phyloP scores from a whole-genome alignment of 2,329 filamentous ascomycete genomes.

The Arthrobotrys entomopaga region DNA sequence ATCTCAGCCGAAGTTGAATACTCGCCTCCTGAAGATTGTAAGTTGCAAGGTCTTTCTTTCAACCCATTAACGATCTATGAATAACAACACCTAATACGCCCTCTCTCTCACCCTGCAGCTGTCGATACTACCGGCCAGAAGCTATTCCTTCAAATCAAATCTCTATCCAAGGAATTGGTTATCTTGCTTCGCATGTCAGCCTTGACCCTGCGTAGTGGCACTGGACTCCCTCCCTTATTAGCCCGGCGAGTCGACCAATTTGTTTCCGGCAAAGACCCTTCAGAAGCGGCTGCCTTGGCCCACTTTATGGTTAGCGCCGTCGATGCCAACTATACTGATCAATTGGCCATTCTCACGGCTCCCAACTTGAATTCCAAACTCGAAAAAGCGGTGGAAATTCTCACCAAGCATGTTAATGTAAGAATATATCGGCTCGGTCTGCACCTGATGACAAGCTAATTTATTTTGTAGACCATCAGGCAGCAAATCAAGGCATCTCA shows the following conservation, averaged over 20 bases:
- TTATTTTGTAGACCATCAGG: conserved; percentile 34
- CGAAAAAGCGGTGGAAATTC: conserved; percentile 81
- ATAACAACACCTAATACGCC: neutral
- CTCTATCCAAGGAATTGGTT: conserved; percentile 84
- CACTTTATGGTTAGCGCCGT: conserved; percentile 97
- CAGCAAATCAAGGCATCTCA: conserved; percentile 55
- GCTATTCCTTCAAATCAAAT: conserved; percentile 79
- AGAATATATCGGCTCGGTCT: conserved; percentile 65
- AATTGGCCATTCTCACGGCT: conserved; percentile 84
- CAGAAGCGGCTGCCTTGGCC: conserved; percentile 84
- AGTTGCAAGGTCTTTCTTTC: neutral
- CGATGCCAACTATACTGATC: conserved; percentile 88
- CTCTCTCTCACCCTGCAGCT: conserved; percentile 67
- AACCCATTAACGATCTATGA: neutral
- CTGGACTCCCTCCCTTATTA: conserved; percentile 81
- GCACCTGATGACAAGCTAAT: conserved; percentile 59
- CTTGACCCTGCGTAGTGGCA: conserved; percentile 67
- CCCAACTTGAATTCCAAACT: conserved; percentile 81
- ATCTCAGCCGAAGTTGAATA: conserved; percentile 83
- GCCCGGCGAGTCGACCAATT: conserved; percentile 86
- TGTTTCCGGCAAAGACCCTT: conserved; percentile 81
- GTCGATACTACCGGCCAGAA: conserved; percentile 68
- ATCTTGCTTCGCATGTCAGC: conserved; percentile 85
- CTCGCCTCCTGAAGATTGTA: conserved; percentile 24
- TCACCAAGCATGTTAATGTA: conserved; percentile 90